Evolutionary conservation across 768 basidiomycete genomes (phyloP).

Genomic region (Albatrellus ellisii): DNA sequence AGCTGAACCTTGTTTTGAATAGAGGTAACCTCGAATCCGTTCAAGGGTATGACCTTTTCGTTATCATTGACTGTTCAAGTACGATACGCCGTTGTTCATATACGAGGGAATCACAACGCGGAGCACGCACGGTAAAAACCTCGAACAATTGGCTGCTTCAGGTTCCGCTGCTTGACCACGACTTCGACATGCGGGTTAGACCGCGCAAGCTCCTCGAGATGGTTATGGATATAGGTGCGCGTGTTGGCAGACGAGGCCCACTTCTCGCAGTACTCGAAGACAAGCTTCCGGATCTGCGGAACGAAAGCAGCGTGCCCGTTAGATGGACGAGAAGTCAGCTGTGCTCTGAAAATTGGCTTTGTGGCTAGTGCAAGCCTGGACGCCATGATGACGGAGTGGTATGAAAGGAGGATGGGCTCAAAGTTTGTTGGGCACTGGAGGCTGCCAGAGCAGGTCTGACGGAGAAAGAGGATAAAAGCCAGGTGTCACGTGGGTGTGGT

Average conservation of each 20-base stretch:
- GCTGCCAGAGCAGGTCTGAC: too few species aligned
- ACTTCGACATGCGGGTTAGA: conserved; percentile 77
- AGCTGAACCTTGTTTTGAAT: conserved; percentile 73
- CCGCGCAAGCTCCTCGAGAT: conserved; percentile 51
- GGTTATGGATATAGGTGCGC: conserved; percentile 52
- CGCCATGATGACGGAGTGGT: conserved; percentile 20
- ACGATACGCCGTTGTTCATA: conserved; percentile 10
- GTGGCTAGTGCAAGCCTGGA: conserved; percentile 18
- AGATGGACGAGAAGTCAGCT: conserved; percentile 43
- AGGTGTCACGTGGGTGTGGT: not conserved
- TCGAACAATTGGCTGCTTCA: conserved; percentile 67
- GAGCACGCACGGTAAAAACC: conserved; percentile 63
- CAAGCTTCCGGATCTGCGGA: conserved; percentile 72
- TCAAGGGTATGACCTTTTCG: conserved; percentile 79
- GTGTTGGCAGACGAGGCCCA: conserved; percentile 67
- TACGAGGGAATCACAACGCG: conserved; percentile 1
- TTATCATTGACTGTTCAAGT: conserved; percentile 57
- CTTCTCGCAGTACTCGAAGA: conserved; percentile 80
- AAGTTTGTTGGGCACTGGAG: conserved; percentile 9
- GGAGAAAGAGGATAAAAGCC: too few species aligned
- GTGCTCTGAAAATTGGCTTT: conserved; percentile 30
- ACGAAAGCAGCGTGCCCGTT: conserved; percentile 69
- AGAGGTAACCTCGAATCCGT: conserved; percentile 57
- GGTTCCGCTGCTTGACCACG: conserved; percentile 63
- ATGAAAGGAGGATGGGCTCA: too few species aligned